Base-by-base conservation (phyloP, 2,329 filamentous ascomycete species). In the Trichothecium roseum region DNA sequence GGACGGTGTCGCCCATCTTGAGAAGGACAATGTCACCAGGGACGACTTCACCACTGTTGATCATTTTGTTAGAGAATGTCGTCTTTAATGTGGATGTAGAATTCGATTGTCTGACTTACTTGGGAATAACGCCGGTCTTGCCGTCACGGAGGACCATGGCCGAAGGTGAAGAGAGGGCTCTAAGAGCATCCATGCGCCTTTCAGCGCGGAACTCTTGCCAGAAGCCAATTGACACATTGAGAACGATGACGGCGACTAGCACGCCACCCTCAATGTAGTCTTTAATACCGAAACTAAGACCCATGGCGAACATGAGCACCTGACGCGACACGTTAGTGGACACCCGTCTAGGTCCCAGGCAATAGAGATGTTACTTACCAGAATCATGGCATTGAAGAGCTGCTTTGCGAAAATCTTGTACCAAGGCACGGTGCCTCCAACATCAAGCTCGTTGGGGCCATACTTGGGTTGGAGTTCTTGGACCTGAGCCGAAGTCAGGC, bases 291-390 rank as follows among this genome's bases (percentile, higher is more conserved):
- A 81, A 83, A 41, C 73, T 77, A 28, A 79, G 67, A 31, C 74
- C 78, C 78, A 87, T 85, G 48, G 82, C 82, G 48, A 88, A 81
- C 36, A 84, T 66, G 35, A 89, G 70, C 33, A 86, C 79, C 80
- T 84, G 22, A 4, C 20, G 13, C 4, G 7, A 8, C 9, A 28
- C 26, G 24, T 32, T 10, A 36, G 29, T 22, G 14, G 26, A n/a
- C n/a, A n/a, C n/a, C n/a, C n/a, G n/a, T n/a, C n/a, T 31, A 31
- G 29, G 29, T 31, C 3, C 10, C 9, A 16, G 10, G n/a, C 29
- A 5, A 3, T 9, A n/a, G n/a, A n/a, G 16, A n/a, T 26, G 4
- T 18, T 7, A 61, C 70, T 45, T 58, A 75, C 74, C 48, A 86
- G 57, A 38, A 82, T 81, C 82, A 86, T 85, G 39, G 82, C 81